These are phyloP conservation scores for Berkeleyomyces rouxiae DNA, from an alignment of 2,329 filamentous ascomycete species.

Conservation along the genomic window DNA sequence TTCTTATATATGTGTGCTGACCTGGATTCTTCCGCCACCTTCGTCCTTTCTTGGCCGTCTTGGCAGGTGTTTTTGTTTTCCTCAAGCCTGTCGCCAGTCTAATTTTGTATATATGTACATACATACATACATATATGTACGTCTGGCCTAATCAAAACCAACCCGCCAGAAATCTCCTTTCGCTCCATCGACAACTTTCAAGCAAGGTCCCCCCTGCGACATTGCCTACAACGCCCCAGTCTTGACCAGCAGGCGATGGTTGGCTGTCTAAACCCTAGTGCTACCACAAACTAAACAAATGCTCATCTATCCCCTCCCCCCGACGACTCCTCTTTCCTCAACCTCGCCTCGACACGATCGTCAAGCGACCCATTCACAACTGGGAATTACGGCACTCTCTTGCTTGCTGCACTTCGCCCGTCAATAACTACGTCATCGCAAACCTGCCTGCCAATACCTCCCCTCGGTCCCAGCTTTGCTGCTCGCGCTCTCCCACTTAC, in stretches of 20 bases:
- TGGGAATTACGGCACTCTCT: neutral
- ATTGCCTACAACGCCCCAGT: too few relatives aligned
- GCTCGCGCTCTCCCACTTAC: neutral
- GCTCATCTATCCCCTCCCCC: neutral
- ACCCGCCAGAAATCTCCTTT: too few relatives aligned
- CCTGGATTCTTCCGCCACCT: neutral
- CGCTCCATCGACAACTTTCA: too few relatives aligned
- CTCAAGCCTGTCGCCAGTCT: too few relatives aligned
- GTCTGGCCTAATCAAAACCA: too few relatives aligned
- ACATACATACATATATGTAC: too few relatives aligned
- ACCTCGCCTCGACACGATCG: neutral
- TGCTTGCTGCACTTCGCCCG: neutral
- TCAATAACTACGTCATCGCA: neutral
- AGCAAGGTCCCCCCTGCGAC: too few relatives aligned
- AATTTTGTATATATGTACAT: too few relatives aligned
- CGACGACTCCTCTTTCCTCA: neutral
- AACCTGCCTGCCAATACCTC: neutral
- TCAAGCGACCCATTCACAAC: neutral
- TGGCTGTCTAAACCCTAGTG: neutral
- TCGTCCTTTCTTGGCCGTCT: too few relatives aligned
- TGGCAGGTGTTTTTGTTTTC: too few relatives aligned
- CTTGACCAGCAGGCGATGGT: too few relatives aligned
- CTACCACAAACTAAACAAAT: neutral
- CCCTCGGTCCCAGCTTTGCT: neutral
- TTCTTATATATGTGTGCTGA: neutral